Base-by-base conservation (phyloP, 768 basidiomycete genomes). In the Pleurotus tuber-regium region DNA sequence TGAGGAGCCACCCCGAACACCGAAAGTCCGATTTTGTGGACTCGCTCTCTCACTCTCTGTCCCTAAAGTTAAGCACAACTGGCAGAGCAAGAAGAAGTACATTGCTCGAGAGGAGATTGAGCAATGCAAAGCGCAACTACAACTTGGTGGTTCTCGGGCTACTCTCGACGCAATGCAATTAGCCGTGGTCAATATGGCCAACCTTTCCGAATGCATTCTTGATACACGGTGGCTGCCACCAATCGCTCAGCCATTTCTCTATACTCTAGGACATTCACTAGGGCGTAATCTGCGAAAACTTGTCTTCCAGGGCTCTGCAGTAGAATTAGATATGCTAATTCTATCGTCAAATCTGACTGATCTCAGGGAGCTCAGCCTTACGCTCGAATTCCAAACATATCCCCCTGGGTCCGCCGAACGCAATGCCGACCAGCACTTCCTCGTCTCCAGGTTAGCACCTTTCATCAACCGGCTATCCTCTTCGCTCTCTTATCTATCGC, bases 401-500 rank as follows among this genome's bases (percentile, higher is more conserved):
- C 55, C 4, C 70, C 71, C 55, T 61, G 73, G 18, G 59, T 61
- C 11, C 60, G 56, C 35, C 19, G 35, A 36, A 12, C 35, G 19
- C 9, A n/a, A 18, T 36, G 35, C 14, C 14, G 35, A 36, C 19
- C 7, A 9, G 35, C 14, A 3, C 6, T 36, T 36, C 3, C 14
- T 36, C 11, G 35, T 3, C n/a, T 36, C 35, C 19, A 14, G 35
- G 5, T 18, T 36, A 14, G 35, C 35, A 36, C 35, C 35, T 14
- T 36, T 36, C 35, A 36, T 36, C 35, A 36, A 36, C 8, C 19
- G n/a, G 35, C n/a, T 36, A 6, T 36, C 35, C 6, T 18, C 35
- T 18, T 36, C 10, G 35, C 59, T 75, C 23, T 60, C 47, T 9
- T 61, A 58, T 10, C 60, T 75, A n/a, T 57, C 59, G 0, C 64